Evolutionary conservation across 176 grass and related monocot genomes (phyloP).

Genomic region (Paspalum notatum): DNA sequence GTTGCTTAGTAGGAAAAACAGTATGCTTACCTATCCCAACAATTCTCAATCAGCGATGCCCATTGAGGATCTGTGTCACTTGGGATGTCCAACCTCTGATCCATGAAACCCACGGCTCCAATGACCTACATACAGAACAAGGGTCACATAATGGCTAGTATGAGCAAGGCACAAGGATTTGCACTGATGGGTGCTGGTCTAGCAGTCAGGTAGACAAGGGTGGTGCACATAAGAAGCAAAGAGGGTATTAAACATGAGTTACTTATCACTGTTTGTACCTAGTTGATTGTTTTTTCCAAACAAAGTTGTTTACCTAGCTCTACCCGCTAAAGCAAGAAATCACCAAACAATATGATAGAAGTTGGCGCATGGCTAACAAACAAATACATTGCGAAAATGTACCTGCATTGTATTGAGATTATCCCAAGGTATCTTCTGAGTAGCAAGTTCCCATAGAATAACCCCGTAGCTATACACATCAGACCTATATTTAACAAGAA

Average conservation of each 20-base stretch:
- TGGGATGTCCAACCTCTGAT: slow-evolving; percentile 80
- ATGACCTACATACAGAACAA: slow-evolving; percentile 55
- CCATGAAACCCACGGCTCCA: slow-evolving; percentile 92
- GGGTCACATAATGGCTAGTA: not conserved
- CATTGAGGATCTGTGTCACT: slow-evolving; percentile 67
- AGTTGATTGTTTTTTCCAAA: not conserved
- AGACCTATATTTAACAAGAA: slow-evolving; percentile 62
- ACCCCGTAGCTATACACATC: slow-evolving; percentile 95
- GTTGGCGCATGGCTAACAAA: not conserved
- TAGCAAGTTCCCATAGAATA: slow-evolving; percentile 91
- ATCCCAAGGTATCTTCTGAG: slow-evolving; percentile 94
- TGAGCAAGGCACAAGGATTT: not conserved
- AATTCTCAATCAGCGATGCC: slow-evolving; percentile 76
- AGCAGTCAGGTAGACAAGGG: not conserved
- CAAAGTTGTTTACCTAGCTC: not conserved
- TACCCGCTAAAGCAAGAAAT: not conserved
- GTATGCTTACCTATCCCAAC: slow-evolving; percentile 77
- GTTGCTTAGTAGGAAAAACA: not conserved
- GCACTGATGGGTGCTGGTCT: not conserved
- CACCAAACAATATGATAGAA: not conserved
- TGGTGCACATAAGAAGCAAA: not conserved
- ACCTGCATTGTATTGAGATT: slow-evolving; percentile 93
- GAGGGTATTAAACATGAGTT: not conserved
- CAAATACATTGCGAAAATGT: not conserved
- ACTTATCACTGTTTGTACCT: not conserved